Conservation (phyloP, 495 filamentous ascomycete genomes). For the Neurospora sp. region DNA sequence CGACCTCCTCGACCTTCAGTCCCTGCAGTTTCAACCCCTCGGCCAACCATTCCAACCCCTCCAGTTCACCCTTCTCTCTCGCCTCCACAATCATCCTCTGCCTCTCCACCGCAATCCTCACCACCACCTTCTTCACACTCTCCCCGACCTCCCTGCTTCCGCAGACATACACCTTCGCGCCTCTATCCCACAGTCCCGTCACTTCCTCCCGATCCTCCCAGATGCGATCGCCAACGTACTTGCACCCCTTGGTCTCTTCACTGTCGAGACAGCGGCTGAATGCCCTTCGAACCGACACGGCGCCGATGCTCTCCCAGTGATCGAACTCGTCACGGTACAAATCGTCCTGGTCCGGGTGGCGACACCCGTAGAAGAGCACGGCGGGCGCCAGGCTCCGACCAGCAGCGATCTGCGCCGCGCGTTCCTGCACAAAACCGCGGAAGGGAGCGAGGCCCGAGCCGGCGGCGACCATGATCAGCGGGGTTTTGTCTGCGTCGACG, state of each 20-base stretch:
- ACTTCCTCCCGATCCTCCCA: slow-evolving; percentile 42
- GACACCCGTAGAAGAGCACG: slow-evolving; percentile 56
- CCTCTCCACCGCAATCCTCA: slow-evolving; percentile 40
- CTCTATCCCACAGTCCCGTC: slow-evolving; percentile 42
- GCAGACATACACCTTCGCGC: slow-evolving; percentile 58
- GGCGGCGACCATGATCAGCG: slow-evolving; percentile 53
- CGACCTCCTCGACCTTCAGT: slow-evolving; percentile 18
- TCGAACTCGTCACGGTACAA: slow-evolving; percentile 51
- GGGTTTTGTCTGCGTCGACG: slow-evolving; percentile 44
- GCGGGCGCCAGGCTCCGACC: slow-evolving; percentile 47
- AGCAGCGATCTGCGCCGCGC: slow-evolving; percentile 43
- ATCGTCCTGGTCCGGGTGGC: slow-evolving; percentile 44
- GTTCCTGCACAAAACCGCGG: slow-evolving; percentile 61
- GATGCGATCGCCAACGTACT: slow-evolving; percentile 56
- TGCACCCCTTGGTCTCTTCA: slow-evolving; percentile 28
- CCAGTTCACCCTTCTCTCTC: slow-evolving; percentile 24
- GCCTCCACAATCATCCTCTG: slow-evolving; percentile 29
- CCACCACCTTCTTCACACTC: slow-evolving; percentile 37
- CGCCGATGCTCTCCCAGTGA: slow-evolving; percentile 47
- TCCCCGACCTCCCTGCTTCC: slow-evolving; percentile 53
- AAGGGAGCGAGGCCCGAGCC: slow-evolving; percentile 56
- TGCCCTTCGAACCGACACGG: slow-evolving; percentile 46
- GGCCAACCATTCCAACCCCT: slow-evolving; percentile 46
- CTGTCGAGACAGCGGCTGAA: slow-evolving; percentile 31
- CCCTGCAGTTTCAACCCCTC: slow-evolving; percentile 32